Base-by-base conservation (phyloP, 164 flowering plant species). In the Dillenia suffruticosa region DNA sequence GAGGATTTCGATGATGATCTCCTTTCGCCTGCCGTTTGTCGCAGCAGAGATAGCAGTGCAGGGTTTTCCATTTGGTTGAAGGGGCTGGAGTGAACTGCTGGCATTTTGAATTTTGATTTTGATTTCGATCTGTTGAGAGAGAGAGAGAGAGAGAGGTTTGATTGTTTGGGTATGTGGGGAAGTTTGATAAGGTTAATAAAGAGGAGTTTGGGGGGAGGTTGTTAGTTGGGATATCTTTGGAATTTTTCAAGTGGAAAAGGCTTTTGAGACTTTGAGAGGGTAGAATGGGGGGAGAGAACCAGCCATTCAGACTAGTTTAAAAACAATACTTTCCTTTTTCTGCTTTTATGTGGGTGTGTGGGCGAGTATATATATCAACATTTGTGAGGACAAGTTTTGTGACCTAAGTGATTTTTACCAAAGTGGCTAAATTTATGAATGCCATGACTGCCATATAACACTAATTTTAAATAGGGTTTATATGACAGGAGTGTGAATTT, bases 21-120 rank as follows among this genome's bases (percentile, higher is more conserved):
- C 59, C 77, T 81, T 19, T 68, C 72, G 3, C 65, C 50, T 10
- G 82, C 40, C 0, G 78, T 63, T n/a, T 73, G 79, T 26, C 77
- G 80, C 44, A 90, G 84, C 11, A 86, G 51, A 10, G 90, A 75
- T 9, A 81, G 48, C 9, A 88, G 51, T 1, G 85, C 79, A 0
- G 84, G 79, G 71, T 82, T 85, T 22, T 90, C 87, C 83, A 82
- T 82, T 12, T 74, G 71, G 68, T 55, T 66, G 77, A 61, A 85
- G 53, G 81, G 81, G 59, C 74, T 72, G 8, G 81, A 75, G 40
- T 74, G 67, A 5, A 65, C 63, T 0, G 79, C 22, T 1, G 84
- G 76, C 80, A 79, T 61, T 9, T 40, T 9, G 43, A 10, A 50
- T n/a, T n/a, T 24, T 12, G 19, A 46, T 14, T 52, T 44, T 9